phyloP scores from a whole-genome alignment of 139 green algal species.

The Tetratostichococcus sp. region DNA sequence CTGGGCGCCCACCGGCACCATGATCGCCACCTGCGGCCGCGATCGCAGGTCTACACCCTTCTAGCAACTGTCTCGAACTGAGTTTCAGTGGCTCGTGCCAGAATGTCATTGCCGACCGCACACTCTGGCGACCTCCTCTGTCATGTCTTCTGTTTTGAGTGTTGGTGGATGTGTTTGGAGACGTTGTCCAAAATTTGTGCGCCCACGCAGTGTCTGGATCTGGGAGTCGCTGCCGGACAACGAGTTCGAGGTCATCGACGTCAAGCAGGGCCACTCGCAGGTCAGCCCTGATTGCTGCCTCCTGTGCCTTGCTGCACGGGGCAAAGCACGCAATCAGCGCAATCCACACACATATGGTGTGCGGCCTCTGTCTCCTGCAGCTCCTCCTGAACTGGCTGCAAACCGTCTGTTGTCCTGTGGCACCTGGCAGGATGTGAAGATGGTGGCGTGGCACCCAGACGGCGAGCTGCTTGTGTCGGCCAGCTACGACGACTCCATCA shows the following conservation, averaged over 20 bases:
- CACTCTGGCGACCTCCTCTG: no score
- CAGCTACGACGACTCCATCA: constrained; percentile 93
- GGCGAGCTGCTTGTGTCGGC: constrained; percentile 76
- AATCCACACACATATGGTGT: no score
- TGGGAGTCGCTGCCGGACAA: constrained; percentile 81
- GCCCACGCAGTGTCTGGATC: constrained; percentile 81
- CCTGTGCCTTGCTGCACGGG: no score
- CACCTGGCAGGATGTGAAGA: constrained; percentile 87
- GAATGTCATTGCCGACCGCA: no score
- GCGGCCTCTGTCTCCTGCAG: no score
- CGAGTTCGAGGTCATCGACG: constrained; percentile 94
- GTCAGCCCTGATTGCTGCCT: constrained; percentile 5
- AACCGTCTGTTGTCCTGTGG: neutral
- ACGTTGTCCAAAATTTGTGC: no score
- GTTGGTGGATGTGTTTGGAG: no score
- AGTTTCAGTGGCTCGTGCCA: no score
- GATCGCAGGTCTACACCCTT: constrained; percentile 56
- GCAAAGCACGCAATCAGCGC: no score
- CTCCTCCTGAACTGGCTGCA: neutral
- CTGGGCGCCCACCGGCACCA: constrained; percentile 72
- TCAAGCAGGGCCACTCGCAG: constrained; percentile 86
- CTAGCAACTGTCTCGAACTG: no score
- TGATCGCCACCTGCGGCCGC: constrained; percentile 89
- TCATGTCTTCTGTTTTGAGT: no score
- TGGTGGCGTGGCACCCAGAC: constrained; percentile 84